Conservation (phyloP, 2,329 filamentous ascomycete species). For the Dothistroma pini region DNA sequence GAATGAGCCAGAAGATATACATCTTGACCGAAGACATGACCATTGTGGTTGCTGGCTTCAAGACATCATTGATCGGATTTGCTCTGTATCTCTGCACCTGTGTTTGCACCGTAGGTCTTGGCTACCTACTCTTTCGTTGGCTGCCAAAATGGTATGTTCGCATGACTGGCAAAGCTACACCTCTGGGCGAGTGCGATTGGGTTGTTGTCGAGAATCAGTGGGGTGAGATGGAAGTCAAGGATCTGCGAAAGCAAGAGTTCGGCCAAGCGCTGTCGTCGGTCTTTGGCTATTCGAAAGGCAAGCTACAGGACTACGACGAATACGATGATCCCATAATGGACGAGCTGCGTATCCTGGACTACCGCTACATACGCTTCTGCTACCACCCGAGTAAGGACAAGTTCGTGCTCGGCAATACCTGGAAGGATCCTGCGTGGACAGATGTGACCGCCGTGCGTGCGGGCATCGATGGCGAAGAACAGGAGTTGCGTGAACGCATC, state of each 20-base stretch:
- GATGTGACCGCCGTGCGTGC: constrained; percentile 68
- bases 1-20: constrained; percentile 84
- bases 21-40: constrained; percentile 91
- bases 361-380: constrained; percentile 90
- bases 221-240: constrained; percentile 81
- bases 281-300: constrained; percentile 64
- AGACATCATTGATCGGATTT: constrained; percentile 68
- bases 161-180: constrained; percentile 64
- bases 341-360: constrained; percentile 75
- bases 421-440: constrained; percentile 91
- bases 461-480: constrained; percentile 86
- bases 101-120: constrained; percentile 67
- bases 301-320: constrained; percentile 64
- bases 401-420: constrained; percentile 80
- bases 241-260: constrained; percentile 59
- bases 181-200: constrained; percentile 78
- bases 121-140: constrained; percentile 84
- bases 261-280: constrained; percentile 62
- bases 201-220: constrained; percentile 97
- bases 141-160: constrained; percentile 80
- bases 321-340: constrained; percentile 72
- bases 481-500: constrained; percentile 73
- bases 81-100: constrained; percentile 68
- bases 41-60: constrained; percentile 88
- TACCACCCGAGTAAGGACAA: constrained; percentile 87